These are phyloP conservation scores for Geranium brycei DNA, from an alignment of 345 rosid genomes.

Conservation along the genomic window DNA sequence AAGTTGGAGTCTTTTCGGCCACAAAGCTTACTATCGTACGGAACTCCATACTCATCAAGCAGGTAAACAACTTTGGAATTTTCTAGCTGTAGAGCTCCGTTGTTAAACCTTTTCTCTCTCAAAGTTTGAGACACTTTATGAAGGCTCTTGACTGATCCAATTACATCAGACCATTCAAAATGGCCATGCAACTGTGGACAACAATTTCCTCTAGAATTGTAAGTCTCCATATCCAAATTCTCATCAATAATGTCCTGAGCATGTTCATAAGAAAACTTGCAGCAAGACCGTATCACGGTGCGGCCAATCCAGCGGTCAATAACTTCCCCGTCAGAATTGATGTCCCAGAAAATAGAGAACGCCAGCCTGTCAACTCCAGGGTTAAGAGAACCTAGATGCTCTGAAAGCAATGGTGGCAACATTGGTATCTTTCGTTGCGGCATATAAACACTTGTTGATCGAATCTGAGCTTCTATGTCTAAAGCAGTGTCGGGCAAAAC, in stretches of 20 bases:
- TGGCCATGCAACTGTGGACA: slow-evolving; percentile 48
- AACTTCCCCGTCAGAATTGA: slow-evolving; percentile 43
- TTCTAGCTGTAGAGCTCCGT: slow-evolving; percentile 69
- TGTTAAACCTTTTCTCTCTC: slow-evolving; percentile 45
- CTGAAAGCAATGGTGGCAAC: slow-evolving; percentile 72
- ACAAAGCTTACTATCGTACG: slow-evolving; percentile 40
- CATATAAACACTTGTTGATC: slow-evolving; percentile 80
- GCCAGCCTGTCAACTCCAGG: slow-evolving; percentile 82
- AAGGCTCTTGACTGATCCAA: slow-evolving; percentile 45
- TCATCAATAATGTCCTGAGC: slow-evolving; percentile 60
- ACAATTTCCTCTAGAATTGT: slow-evolving; percentile 16
- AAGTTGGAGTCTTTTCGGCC: slow-evolving; percentile 39
- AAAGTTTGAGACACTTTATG: slow-evolving; percentile 43
- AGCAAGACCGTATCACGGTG: slow-evolving; percentile 61
- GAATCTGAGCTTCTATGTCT: slow-evolving; percentile 62
- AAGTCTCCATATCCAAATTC: slow-evolving; percentile 14
- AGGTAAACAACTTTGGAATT: slow-evolving; percentile 36
- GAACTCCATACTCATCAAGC: slow-evolving; percentile 64
- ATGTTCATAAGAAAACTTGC: slow-evolving; percentile 77
- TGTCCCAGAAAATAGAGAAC: slow-evolving; percentile 73
- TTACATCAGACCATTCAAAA: slow-evolving; percentile 54
- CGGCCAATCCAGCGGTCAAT: slow-evolving; percentile 70
- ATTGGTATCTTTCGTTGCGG: slow-evolving; percentile 47
- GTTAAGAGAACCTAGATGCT: slow-evolving; percentile 57
- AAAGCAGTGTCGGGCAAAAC: slow-evolving; percentile 66